Evolutionary conservation across 1,284 basidiomycete species (phyloP), one percentile per base, ranked within the genome.

Genomic region (Hortiboletus rubellus): DNA sequence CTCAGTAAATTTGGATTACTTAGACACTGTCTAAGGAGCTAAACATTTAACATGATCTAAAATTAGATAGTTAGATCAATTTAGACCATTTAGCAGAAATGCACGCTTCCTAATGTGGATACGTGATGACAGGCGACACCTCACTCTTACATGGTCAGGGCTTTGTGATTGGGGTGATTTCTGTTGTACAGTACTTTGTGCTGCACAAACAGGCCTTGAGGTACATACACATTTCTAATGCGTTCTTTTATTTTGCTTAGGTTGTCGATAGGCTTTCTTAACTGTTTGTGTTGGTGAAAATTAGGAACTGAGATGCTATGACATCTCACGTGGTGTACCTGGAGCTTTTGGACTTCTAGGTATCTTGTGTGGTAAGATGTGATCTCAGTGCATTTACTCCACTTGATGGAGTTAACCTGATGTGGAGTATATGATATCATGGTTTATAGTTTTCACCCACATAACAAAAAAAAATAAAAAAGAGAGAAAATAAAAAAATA

Each of bases 91-190:
- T 18, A 18, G 18, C 18, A 18, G 18, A 18, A 18, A 18, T 18
- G 18, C 18, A 18, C 2, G 18, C 18, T 18, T 18, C 18, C 18
- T 18, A 18, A 18, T 18, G 2, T 18, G 18, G 94, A 1, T 92
- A 90, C 64, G 80, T 94, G 7, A 89, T 90, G 0, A 86, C 87
- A 0, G 93, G 93, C 1, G 86, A 86, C 60, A 89, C 83, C 66
- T 94, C 92, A 0, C 78, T 96, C 3, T 82, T 22, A 18, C 2
- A 18, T 18, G 92, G 94, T 0, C 74, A 81, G 52, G 92, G 91
- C 0, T 84, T 84, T 64, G 92, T 83, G 0, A 79, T 95, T 8
- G 94, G 85, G 6, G 83, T 84, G 0, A 74, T 96, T 11, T 77
- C 89, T 1, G 67, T 94, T 6, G 63, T 68, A 7, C 76, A 76